phyloP scores from a whole-genome alignment of 129 eudicot species.

The Mikania micrantha region DNA sequence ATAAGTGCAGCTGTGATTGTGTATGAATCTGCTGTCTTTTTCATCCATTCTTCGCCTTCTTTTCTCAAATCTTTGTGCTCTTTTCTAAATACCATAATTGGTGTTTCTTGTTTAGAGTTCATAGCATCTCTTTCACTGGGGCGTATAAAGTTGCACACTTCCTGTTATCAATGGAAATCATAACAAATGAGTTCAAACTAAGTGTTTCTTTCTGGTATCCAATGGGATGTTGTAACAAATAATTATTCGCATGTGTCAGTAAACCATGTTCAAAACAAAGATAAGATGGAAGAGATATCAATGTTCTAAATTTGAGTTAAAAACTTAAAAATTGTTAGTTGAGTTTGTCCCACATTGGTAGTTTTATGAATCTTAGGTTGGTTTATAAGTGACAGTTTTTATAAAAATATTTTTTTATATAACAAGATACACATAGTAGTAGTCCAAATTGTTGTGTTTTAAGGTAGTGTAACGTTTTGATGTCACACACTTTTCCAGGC shows the following conservation, averaged over 20 bases:
- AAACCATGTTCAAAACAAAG: no score
- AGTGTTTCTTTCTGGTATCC: neutral
- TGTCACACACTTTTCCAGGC: no score
- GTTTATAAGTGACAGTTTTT: no score
- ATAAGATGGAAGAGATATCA: no score
- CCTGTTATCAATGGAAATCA: neutral
- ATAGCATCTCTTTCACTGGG: neutral
- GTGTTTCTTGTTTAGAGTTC: slow-evolving; percentile 5
- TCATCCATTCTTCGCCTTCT: slow-evolving; percentile 35
- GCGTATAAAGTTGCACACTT: neutral
- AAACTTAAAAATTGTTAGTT: no score
- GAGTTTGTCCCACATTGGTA: no score
- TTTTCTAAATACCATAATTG: slow-evolving; percentile 18
- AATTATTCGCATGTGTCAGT: neutral
- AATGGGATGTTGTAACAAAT: neutral
- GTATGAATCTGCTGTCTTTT: slow-evolving; percentile 22
- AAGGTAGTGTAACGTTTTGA: no score
- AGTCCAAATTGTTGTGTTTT: no score
- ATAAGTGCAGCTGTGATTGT: slow-evolving; percentile 29
- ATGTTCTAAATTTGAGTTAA: no score
- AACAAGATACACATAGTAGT: no score
- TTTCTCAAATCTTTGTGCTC: slow-evolving; percentile 11
- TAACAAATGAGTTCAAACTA: neutral
- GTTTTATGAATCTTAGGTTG: no score
- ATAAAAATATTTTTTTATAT: no score